Percentiles rank a stretch among this genome's conserved stretches.
These are phyloP conservation scores for Vitellaria paradoxa DNA, from an alignment of 179 eudicot species.

Conservation along the genomic window DNA sequence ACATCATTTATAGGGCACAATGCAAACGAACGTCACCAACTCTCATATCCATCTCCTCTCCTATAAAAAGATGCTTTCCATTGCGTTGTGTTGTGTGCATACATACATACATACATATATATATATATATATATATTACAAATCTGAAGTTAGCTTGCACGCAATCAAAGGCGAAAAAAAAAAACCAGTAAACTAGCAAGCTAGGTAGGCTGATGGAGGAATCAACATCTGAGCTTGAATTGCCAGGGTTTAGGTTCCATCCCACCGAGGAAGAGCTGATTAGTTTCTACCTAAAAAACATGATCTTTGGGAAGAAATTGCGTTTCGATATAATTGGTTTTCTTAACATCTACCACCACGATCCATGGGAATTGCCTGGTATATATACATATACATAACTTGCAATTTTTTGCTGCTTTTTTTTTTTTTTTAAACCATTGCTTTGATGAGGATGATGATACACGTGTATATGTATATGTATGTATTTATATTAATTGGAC, in stretches of 20 bases:
- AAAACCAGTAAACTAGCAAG: no score
- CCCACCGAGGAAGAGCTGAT: slow-evolving; percentile 88
- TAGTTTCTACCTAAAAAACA: slow-evolving; percentile 54
- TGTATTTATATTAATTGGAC: neutral
- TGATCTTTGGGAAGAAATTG: slow-evolving; percentile 35
- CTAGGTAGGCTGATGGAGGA: slow-evolving; percentile 22
- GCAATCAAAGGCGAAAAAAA: no score
- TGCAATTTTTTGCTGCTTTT: no score
- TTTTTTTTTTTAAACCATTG: no score
- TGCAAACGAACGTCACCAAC: no score
- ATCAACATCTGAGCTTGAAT: slow-evolving; percentile 19
- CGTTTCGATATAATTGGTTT: slow-evolving; percentile 44
- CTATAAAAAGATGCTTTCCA: no score
- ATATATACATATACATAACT: slow-evolving; percentile 19
- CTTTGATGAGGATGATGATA: neutral
- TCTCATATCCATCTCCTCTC: no score
- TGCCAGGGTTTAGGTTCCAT: slow-evolving; percentile 83
- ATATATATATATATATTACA: no score
- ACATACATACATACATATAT: no score
- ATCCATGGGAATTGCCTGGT: slow-evolving; percentile 87
- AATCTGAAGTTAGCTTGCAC: no score
- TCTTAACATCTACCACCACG: slow-evolving; percentile 58
- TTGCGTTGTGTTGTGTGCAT: no score
- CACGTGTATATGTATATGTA: neutral
- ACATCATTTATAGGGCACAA: no score